A percentile compares a stretch with the other conserved stretches of the same genome.
Evolutionary conservation across 495 filamentous ascomycete genomes (phyloP).

Genomic region (Peziza echinospora): DNA sequence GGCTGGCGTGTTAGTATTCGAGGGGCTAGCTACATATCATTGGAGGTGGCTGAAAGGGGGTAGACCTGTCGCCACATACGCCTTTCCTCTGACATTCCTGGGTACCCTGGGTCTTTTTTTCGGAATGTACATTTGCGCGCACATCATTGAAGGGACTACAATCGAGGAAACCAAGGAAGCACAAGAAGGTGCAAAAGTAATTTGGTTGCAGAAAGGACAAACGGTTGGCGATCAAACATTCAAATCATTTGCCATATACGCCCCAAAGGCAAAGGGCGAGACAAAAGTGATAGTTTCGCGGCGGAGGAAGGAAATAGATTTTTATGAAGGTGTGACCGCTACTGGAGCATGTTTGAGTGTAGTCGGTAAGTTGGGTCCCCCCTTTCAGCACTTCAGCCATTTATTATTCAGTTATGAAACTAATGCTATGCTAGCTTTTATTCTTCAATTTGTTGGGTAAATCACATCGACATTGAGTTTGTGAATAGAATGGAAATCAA

Average conservation of each 20-base stretch:
- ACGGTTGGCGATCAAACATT: constrained; percentile 8
- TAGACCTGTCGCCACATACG: constrained; percentile 1
- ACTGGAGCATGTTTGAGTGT: background rate
- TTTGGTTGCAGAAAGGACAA: constrained; percentile 8
- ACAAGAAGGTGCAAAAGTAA: background rate
- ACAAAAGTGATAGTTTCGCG: background rate
- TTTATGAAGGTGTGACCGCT: background rate
- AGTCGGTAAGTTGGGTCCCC: background rate
- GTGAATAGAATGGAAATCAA: too few relatives aligned
- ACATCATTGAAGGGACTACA: constrained; percentile 6
- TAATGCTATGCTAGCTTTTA: constrained; percentile 2
- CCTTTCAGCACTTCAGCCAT: background rate
- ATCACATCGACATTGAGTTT: too few relatives aligned
- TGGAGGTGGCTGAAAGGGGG: constrained; percentile 1
- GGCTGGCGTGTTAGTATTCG: constrained; percentile 2
- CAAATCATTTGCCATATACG: constrained; percentile 5
- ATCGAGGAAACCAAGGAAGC: background rate
- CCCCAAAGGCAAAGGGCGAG: background rate
- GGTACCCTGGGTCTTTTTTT: constrained; percentile 3
- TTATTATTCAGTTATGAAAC: background rate
- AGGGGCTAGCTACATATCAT: constrained; percentile 4
- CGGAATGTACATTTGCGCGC: constrained; percentile 8
- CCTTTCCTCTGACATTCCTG: constrained; percentile 6
- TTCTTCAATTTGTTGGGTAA: constrained; percentile 9
- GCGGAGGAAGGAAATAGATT: background rate